Percentiles rank a stretch among this genome's conserved stretches.
These are phyloP conservation scores for Violaceomyces palustris DNA, from an alignment of 1,284 basidiomycete species.

Conservation along the genomic window DNA sequence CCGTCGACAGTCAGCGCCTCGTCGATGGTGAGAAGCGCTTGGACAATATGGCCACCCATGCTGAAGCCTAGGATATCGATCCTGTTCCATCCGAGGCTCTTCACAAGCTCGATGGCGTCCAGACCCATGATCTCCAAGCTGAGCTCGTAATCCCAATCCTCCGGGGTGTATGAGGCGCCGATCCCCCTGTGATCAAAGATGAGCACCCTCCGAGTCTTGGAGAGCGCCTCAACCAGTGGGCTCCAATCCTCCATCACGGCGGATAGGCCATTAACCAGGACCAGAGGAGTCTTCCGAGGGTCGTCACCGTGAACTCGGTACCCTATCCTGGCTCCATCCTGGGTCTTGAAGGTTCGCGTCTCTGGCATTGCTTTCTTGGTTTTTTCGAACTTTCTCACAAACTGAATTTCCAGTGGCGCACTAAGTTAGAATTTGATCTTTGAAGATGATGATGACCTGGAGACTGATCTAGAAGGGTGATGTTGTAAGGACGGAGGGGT, in stretches of 20 bases:
- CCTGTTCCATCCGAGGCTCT: conserved; percentile 10
- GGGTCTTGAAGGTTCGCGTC: conserved; percentile 1
- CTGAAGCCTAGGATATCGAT: conserved; percentile 44
- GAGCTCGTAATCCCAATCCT: conserved; percentile 32
- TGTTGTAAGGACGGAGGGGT: too few relatives aligned
- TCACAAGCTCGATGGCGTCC: conserved; percentile 34
- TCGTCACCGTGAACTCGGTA: conserved; percentile 15
- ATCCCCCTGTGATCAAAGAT: conserved; percentile 47
- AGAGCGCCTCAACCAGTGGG: conserved; percentile 30
- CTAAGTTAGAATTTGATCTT: too few relatives aligned
- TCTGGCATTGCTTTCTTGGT: too few relatives aligned
- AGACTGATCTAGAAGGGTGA: too few relatives aligned
- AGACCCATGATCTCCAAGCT: conserved; percentile 36
- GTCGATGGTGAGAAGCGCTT: conserved; percentile 28
- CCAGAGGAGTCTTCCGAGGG: conserved; percentile 16
- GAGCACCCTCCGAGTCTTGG: conserved; percentile 20
- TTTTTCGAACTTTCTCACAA: too few relatives aligned
- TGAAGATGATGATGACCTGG: too few relatives aligned
- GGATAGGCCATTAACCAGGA: conserved; percentile 46
- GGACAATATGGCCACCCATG: conserved; percentile 48
- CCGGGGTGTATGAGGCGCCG: conserved; percentile 25
- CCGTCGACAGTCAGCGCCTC: conserved; percentile 5
- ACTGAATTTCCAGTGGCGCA: too few relatives aligned
- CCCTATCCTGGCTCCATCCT: conserved; percentile 28
- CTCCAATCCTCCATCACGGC: conserved; percentile 48